Evolutionary conservation across 2,329 filamentous ascomycete species (phyloP).

Genomic region (Whalleya microplaca): DNA sequence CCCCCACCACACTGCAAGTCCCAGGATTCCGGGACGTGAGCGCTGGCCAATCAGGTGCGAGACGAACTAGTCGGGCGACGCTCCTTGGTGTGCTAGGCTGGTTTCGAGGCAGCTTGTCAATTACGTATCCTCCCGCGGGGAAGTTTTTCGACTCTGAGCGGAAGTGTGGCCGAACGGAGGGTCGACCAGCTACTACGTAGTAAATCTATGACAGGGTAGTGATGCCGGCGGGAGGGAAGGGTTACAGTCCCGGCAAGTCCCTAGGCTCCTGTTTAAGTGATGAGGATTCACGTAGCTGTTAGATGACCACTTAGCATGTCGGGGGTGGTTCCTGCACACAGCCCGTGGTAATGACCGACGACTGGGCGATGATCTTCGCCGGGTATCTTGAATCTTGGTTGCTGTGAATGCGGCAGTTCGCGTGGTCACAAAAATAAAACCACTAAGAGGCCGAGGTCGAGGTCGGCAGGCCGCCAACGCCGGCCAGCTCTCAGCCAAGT

Average conservation of each 20-base stretch:
- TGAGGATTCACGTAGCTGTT: not conserved
- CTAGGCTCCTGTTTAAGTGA: not conserved
- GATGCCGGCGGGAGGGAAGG: not conserved
- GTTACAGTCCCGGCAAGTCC: not conserved
- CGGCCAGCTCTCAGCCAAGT: constrained; percentile 25
- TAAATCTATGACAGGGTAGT: not conserved
- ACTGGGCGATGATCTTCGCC: constrained; percentile 22
- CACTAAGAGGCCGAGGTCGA: constrained; percentile 5
- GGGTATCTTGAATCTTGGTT: constrained; percentile 22
- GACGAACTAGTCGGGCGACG: constrained; percentile 20
- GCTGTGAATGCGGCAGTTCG: constrained; percentile 19
- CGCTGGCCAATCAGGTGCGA: constrained; percentile 15
- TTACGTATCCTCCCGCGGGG: not conserved
- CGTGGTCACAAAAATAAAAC: constrained; percentile 20
- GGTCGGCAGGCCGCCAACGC: constrained; percentile 21
- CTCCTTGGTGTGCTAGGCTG: constrained; percentile 3
- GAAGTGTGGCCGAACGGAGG: not conserved
- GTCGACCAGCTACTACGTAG: not conserved
- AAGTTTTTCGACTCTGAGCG: not conserved
- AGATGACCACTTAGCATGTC: constrained; percentile 3
- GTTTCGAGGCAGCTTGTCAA: not conserved
- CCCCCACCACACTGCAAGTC: constrained; percentile 28
- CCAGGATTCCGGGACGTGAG: constrained; percentile 31
- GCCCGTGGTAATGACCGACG: constrained; percentile 4
- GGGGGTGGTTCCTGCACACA: constrained; percentile 3